Evolutionary conservation across 208 protist species (phyloP).

Genomic region (Trypanosoma boissoni): DNA sequence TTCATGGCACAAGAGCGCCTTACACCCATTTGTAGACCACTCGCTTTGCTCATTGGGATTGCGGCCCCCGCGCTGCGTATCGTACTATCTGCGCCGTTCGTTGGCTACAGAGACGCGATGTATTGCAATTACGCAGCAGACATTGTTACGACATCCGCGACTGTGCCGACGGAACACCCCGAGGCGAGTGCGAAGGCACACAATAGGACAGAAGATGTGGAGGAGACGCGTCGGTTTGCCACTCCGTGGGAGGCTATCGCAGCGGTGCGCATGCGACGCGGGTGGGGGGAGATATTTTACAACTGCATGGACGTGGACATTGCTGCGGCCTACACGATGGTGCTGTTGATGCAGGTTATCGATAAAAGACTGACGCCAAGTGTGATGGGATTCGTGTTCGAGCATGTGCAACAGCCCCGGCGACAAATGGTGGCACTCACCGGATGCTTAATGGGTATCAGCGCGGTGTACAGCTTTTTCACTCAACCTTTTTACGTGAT

Average conservation of each 20-base stretch:
- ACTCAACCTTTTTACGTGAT: conserved; percentile 43
- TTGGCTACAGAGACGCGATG: conserved; percentile 6
- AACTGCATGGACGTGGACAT: conserved; percentile 43
- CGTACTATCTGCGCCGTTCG: conserved; percentile 9
- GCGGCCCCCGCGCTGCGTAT: conserved; percentile 13
- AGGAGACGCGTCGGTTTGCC: conserved; percentile 17
- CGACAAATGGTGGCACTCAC: conserved; percentile 21
- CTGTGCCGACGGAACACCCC: not conserved
- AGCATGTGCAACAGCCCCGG: conserved; percentile 25
- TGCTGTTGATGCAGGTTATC: conserved; percentile 22
- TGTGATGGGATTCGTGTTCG: conserved; percentile 1
- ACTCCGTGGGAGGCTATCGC: conserved; percentile 9
- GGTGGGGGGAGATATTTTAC: conserved; percentile 21
- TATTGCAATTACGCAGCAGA: conserved; percentile 19
- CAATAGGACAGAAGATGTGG: conserved; percentile 4
- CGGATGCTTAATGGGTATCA: conserved; percentile 19
- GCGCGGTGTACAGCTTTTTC: conserved; percentile 15
- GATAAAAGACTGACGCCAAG: conserved; percentile 11
- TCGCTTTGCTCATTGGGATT: not conserved
- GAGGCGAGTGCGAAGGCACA: conserved; percentile 4
- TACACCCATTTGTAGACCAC: not conserved
- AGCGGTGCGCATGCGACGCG: conserved; percentile 3
- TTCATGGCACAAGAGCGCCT: conserved; percentile 4
- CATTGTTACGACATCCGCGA: conserved; percentile 3
- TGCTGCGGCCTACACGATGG: conserved; percentile 10